These are phyloP conservation scores for Peterozyma toletana DNA, from an alignment of 805 yeast species.

Conservation along the genomic window DNA sequence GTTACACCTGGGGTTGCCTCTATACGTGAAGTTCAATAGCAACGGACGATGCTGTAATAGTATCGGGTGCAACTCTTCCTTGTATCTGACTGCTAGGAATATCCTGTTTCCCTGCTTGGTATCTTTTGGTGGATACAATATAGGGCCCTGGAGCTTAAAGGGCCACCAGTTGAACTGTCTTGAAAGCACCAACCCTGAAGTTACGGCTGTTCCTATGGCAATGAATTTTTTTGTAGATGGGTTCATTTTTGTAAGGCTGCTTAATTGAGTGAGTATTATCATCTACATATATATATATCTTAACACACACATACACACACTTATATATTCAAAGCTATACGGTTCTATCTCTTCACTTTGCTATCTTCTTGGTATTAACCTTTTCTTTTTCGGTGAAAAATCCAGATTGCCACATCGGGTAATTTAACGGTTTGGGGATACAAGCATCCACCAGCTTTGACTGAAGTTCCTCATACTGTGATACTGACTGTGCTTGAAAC, in stretches of 20 bases:
- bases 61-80: conserved; percentile 51
- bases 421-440: too few species aligned
- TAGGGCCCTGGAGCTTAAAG: conserved; percentile 13
- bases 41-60: conserved; percentile 52
- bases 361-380: too few species aligned
- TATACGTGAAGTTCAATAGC: conserved; percentile 61
- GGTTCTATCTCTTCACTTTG: too few species aligned
- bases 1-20: conserved; percentile 58
- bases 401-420: too few species aligned
- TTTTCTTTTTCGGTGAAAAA: too few species aligned
- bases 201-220: conserved; percentile 3
- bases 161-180: conserved; percentile 21
- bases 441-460: too few species aligned
- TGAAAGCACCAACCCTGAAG: conserved; percentile 1
- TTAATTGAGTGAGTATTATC: conserved; percentile 9
- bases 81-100: conserved; percentile 46
- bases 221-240: conserved; percentile 1
- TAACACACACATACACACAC: background rate
- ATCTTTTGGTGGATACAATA: conserved; percentile 28
- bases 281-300: background rate
- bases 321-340: background rate
- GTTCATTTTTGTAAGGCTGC: conserved; percentile 13
- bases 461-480: too few species aligned
- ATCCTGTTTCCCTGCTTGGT: conserved; percentile 30
- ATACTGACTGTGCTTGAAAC: too few species aligned